Evolutionary conservation across 345 rosid genomes (phyloP), one percentile per base, ranked within the genome.

Genomic region (Eucalyptus marginata): DNA sequence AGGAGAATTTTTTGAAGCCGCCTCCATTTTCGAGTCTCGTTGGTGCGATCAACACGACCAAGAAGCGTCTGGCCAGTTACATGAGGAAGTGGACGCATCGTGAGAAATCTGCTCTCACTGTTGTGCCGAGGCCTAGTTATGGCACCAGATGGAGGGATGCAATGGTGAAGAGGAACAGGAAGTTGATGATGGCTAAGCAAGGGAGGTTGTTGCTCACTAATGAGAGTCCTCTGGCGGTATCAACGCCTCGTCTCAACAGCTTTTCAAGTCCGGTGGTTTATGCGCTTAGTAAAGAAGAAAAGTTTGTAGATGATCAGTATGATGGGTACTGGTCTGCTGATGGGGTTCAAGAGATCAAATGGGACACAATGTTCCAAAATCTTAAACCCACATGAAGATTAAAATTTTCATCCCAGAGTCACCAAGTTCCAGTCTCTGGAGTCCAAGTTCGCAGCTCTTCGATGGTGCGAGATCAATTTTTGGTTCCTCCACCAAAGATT

Each of bases 321-420:
- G 92, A 92, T 87, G 89, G 94, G 27, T 93, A 93, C 54, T 94
- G 97, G 93, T 90, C 94, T 85, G 90, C 93, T 59, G 89, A 92
- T 76, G 93, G 90, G 17, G 93, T 92, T 84, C 95, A 95, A 94
- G 97, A 93, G 86, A 92, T 95, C 90, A 95, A 95, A 92, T 97
- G 99, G 99, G 99, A 96, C 91, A 87, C 98, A 5, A 95, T 97
- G 99, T 97, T 97, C 90, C 99, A 97, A 89, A 92, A 97, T 89
- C 88, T 97, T 66, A 97, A 96, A 93, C 99, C 99, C 51, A 97
- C 96, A 83, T 97, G 94, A 95, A 89, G 56, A 50, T 47, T 14
- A 85, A 27, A 49, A 27, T 49, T 36, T 46, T 85, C 5, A 25
- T 50, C 56, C 87, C 87, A 31, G 84, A 40, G 84, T 40, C 84